These are phyloP conservation scores for Fagus sylvatica DNA, from an alignment of 306 rosid species.

Conservation along the genomic window DNA sequence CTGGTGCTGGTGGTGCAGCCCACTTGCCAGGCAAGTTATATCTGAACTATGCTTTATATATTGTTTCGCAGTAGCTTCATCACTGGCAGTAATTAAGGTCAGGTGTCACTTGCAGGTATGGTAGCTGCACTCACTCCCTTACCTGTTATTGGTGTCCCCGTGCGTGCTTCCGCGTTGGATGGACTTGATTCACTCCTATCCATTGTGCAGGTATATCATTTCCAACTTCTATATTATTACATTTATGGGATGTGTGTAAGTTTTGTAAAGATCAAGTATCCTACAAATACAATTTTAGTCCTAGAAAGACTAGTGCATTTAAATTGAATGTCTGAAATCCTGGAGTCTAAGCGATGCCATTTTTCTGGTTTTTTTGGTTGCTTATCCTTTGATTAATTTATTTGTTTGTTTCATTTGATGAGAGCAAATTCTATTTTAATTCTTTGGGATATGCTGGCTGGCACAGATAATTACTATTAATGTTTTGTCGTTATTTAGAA, in stretches of 20 bases:
- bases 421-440: background rate
- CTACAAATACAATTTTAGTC: background rate
- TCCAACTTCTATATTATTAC: background rate
- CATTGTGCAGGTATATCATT: slow-evolving; percentile 68
- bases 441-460: background rate
- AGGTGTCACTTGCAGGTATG: slow-evolving; percentile 61
- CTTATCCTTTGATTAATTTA: too few species aligned
- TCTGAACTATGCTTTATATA: slow-evolving; percentile 8
- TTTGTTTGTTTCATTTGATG: background rate
- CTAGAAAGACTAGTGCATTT: background rate
- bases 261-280: background rate
- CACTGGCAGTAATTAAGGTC: slow-evolving; percentile 19
- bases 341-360: background rate
- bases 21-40: slow-evolving; percentile 75
- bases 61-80: background rate
- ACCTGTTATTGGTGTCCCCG: slow-evolving; percentile 90
- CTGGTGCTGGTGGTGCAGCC: slow-evolving; percentile 96
- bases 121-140: slow-evolving; percentile 82
- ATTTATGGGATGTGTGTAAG: background rate
- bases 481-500: background rate
- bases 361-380: background rate
- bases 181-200: slow-evolving; percentile 89
- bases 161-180: slow-evolving; percentile 73
- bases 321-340: background rate
- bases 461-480: background rate